Evolutionary conservation across 2,329 filamentous ascomycete species (phyloP).

Genomic region (Sclerotinia subarctica): DNA sequence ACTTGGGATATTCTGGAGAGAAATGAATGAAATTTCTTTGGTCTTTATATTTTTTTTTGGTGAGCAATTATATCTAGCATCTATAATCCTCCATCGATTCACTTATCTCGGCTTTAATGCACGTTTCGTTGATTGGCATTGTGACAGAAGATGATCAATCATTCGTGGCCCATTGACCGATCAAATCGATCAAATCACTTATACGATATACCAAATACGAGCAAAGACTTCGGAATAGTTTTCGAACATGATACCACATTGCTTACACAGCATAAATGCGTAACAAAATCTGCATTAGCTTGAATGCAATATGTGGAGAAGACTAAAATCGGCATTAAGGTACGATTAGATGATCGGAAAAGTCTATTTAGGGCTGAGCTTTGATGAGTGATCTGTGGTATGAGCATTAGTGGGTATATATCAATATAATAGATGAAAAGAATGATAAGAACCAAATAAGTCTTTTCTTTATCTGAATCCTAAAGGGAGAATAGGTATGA

Average conservation of each 20-base stretch:
- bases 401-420: background rate
- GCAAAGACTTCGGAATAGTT: background rate
- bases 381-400: background rate
- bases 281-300: background rate
- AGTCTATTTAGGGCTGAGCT: background rate
- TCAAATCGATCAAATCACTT: background rate
- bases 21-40: background rate
- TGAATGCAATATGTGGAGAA: background rate
- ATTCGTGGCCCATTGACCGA: background rate
- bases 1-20: background rate
- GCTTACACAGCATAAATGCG: background rate
- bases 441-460: too few relatives aligned
- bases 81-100: background rate
- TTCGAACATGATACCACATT: background rate
- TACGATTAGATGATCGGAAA: background rate
- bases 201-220: background rate
- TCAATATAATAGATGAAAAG: too few relatives aligned
- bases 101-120: conserved; percentile 6
- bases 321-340: conserved; percentile 5
- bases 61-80: background rate
- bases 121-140: background rate
- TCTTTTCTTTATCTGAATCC: too few relatives aligned
- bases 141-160: background rate
- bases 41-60: background rate
- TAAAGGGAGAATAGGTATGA: too few relatives aligned